phyloP scores from a whole-genome alignment of 805 yeast genomes.

The Cyberlindnera subsufficiens region DNA sequence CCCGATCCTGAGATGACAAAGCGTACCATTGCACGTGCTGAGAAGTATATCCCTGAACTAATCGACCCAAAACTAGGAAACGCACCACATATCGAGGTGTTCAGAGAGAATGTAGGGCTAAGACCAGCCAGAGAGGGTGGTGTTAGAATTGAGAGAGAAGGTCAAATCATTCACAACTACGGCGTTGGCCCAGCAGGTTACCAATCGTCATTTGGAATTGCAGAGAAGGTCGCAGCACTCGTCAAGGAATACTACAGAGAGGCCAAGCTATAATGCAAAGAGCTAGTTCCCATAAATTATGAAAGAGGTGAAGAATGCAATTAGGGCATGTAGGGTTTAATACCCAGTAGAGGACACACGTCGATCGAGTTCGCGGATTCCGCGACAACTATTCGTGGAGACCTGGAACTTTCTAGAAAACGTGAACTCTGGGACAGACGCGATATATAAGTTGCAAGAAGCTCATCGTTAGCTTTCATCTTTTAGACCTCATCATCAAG shows the following conservation, averaged over 20 bases:
- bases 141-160: conserved; percentile 41
- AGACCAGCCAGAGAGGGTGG: conserved; percentile 66
- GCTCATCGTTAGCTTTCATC: background rate
- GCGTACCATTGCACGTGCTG: conserved; percentile 32
- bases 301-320: background rate
- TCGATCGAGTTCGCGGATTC: background rate
- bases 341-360: background rate
- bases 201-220: conserved; percentile 66
- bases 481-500: background rate
- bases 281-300: background rate
- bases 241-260: conserved; percentile 25
- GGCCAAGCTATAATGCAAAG: conserved; percentile 13
- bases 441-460: too few relatives aligned
- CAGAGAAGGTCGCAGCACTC: conserved; percentile 36
- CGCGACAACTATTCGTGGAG: too few relatives aligned
- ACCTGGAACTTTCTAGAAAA: too few relatives aligned
- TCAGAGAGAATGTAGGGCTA: conserved; percentile 53
- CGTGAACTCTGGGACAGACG: too few relatives aligned
- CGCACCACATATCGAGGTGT: conserved; percentile 36
- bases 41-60: conserved; percentile 25
- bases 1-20: conserved; percentile 40
- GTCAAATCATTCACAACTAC: conserved; percentile 50
- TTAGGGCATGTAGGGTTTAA: too few relatives aligned
- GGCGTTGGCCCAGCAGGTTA: conserved; percentile 78
- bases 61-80: conserved; percentile 25